Evolutionary conservation across 371 early-diverging fungal genomes (phyloP).

Genomic region (Apophysomyces trapeziformis): DNA sequence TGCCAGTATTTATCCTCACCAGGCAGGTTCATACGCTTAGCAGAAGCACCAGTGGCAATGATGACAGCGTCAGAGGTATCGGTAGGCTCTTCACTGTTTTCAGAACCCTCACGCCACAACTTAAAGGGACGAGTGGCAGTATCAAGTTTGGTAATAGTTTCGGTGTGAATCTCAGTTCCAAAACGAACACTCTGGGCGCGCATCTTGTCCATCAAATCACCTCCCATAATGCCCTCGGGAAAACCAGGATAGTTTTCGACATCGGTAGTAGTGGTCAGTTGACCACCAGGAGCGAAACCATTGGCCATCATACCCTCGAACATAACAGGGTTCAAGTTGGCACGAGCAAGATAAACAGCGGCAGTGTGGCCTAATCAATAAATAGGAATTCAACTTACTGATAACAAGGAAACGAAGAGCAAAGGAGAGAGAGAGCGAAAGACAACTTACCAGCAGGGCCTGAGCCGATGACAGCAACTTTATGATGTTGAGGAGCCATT

Average conservation of each 20-base stretch:
- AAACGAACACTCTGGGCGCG: constrained; percentile 81
- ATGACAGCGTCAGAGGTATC: constrained; percentile 87
- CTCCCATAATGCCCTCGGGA: constrained; percentile 84
- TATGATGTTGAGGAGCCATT: constrained; percentile 51
- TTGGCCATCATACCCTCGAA: constrained; percentile 98
- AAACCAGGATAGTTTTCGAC: constrained; percentile 93
- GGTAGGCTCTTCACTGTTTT: constrained; percentile 67
- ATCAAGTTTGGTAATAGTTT: constrained; percentile 90
- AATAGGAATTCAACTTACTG: not conserved
- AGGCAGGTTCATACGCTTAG: constrained; percentile 87
- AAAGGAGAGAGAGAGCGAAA: not conserved
- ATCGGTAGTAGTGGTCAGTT: constrained; percentile 92
- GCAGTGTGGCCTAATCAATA: constrained; percentile 79
- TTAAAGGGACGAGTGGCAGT: constrained; percentile 83
- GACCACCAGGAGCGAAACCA: constrained; percentile 86
- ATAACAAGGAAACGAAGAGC: not conserved
- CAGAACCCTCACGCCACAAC: constrained; percentile 88
- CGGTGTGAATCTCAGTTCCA: constrained; percentile 87
- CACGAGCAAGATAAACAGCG: constrained; percentile 95
- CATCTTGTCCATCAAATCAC: constrained; percentile 81
- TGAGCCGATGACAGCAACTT: constrained; percentile 77
- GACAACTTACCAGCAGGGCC: constrained; percentile 82
- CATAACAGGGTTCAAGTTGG: constrained; percentile 90
- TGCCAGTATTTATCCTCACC: constrained; percentile 59
- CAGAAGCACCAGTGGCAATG: constrained; percentile 98